Evolutionary conservation across 208 protist genomes (phyloP).

Genomic region (Trypanosoma rangeli): DNA sequence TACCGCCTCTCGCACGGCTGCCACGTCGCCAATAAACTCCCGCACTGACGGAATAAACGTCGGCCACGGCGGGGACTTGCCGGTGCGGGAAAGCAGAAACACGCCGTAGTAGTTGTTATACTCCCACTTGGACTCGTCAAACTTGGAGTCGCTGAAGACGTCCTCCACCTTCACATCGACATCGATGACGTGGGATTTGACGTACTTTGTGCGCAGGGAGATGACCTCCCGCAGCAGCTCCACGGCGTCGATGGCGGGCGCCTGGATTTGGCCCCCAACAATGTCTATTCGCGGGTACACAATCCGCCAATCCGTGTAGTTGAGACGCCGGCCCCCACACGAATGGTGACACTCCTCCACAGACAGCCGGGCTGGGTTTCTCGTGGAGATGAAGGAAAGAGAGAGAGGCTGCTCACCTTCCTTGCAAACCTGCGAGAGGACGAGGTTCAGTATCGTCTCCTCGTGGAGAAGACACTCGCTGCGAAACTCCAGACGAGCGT

Average conservation of each 20-base stretch:
- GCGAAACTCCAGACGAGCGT: slow-evolving; percentile 85
- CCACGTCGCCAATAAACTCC: slow-evolving; percentile 87
- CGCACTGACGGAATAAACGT: slow-evolving; percentile 64
- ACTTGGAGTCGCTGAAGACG: slow-evolving; percentile 79
- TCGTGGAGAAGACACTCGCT: slow-evolving; percentile 79
- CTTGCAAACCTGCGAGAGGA: slow-evolving; percentile 56
- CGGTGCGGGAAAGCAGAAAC: slow-evolving; percentile 67
- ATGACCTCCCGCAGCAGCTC: slow-evolving; percentile 65
- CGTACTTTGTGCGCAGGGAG: slow-evolving; percentile 74
- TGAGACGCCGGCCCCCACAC: slow-evolving; percentile 41
- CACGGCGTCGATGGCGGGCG: slow-evolving; percentile 45
- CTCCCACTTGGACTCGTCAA: slow-evolving; percentile 84
- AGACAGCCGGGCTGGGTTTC: slow-evolving; percentile 26
- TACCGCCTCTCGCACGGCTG: slow-evolving; percentile 59
- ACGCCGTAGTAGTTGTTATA: slow-evolving; percentile 92
- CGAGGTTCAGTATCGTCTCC: slow-evolving; percentile 70
- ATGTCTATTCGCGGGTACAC: slow-evolving; percentile 84
- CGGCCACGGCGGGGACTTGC: slow-evolving; percentile 76
- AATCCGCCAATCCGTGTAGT: slow-evolving; percentile 79
- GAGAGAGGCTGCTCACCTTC: slow-evolving; percentile 36
- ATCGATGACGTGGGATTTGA: slow-evolving; percentile 38
- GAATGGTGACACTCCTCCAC: slow-evolving; percentile 53
- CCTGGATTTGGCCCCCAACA: slow-evolving; percentile 25
- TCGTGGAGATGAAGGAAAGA: slow-evolving; percentile 11
- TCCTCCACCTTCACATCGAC: slow-evolving; percentile 78